Evolutionary conservation across 1,284 basidiomycete species (phyloP), one percentile per base, ranked within the genome.

Genomic region (Somion occarium): DNA sequence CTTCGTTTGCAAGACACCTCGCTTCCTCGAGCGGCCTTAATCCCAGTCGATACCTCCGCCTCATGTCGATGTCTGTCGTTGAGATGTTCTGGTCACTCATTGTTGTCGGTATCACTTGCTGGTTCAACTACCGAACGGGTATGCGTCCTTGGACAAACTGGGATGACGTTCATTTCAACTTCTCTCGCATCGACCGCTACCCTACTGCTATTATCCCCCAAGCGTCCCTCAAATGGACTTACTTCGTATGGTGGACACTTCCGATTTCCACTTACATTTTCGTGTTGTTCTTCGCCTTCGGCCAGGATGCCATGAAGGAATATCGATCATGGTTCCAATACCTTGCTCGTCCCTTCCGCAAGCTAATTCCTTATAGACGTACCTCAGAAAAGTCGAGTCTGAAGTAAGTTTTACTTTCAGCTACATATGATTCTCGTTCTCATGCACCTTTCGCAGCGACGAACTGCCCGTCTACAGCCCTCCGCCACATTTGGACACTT

Each of bases 81-180:
- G 76, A 74, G 37, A 48, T 74, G 7, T 0, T 69, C 2, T 49
- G 48, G 48, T 70, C 72, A 3, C 38, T 76, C 5, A 25, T 19
- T 38, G 49, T n/a, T 18, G 50, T 50, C 45, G 48, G 49, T 13
- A 64, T 60, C 44, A 42, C 52, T 19, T 56, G 74, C 11, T 63
- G 60, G 41, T n/a, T 56, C 51, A 67, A 69, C 53, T 12, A 59
- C 37, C 39, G 53, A 9, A 41, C 53, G 0, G 54, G 60, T 1
- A 45, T 80, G 2, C 27, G 44, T 15, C 65, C 5, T 15, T 78
- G 71, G 62, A 54, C 58, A 4, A 67, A 64, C 13, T 76, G 74
- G 71, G 60, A 50, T 0, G 48, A 66, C 52, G 59, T 67, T 1
- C 78, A 79, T 55, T 61, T 44, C 11, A 49, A 68, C 44, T 72